phyloP scores from a whole-genome alignment of 2,329 filamentous ascomycete species.

The Nigrospora sphaerica region DNA sequence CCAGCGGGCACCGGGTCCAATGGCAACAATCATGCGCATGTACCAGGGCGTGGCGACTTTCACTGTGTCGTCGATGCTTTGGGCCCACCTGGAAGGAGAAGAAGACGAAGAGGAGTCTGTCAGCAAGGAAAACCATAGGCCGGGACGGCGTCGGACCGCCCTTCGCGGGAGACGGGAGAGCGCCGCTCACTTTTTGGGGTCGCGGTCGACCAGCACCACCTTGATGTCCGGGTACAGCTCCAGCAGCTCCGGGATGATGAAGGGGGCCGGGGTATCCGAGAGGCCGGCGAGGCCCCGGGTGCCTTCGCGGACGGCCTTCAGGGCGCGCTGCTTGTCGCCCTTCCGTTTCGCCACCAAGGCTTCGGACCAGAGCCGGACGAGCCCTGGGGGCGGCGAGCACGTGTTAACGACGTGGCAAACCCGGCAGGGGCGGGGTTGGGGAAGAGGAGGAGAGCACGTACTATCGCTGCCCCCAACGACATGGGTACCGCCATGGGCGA shows the following conservation, averaged over 20 bases:
- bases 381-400: neutral
- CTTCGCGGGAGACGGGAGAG: neutral
- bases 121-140: neutral
- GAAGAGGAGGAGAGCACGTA: too few species aligned
- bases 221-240: neutral
- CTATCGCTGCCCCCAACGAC: neutral
- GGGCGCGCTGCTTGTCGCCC: neutral
- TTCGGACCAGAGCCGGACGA: neutral
- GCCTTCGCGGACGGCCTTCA: neutral
- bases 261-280: neutral
- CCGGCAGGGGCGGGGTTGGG: too few species aligned
- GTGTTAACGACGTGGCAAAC: too few species aligned
- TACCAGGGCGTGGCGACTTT: too few species aligned
- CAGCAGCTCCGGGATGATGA: neutral
- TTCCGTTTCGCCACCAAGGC: neutral
- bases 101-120: too few species aligned
- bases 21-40: too few species aligned
- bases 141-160: neutral
- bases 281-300: neutral
- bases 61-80: too few species aligned
- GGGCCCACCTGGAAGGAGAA: too few species aligned
- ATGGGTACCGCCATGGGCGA: slow-evolving; percentile 6
- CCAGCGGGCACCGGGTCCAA: too few species aligned
- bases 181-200: too few species aligned
- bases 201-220: neutral